Evolutionary conservation across 345 rosid species (phyloP), one percentile per base, ranked within the genome.

Genomic region (Moricandia moricandioides): DNA sequence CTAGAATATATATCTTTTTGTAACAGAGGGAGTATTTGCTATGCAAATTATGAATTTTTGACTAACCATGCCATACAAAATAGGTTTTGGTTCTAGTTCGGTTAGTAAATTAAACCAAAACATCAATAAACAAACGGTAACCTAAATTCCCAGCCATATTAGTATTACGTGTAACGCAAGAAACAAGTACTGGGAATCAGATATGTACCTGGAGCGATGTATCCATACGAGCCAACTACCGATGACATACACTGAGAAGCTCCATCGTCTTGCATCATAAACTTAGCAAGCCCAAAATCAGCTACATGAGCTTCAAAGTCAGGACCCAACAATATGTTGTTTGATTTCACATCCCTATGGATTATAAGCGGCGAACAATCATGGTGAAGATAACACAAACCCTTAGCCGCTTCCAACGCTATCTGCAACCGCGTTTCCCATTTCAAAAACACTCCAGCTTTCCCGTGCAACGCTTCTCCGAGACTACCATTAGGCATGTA

Each of bases 171-270:
- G 55, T 57, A 8, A 17, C 0, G 1, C 59, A 66, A 65, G 81
- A 67, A 18, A 58, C 0, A 0, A 37, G 59, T 52, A 10, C 29
- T 61, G 3, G 12, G 11, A 45, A 34, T 52, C 24, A 5, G 34
- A 58, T 3, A 51, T 49, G 26, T 88, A 93, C 98, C 98, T 73
- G 98, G 98, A 56, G 98, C 98, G 21, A 91, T 94, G 81, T 94
- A 94, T 58, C 98, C 98, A 18, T 94, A 94, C 2, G 97, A 94
- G 57, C 97, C 98, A 18, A 96, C 98, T 59, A 94, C 83, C 1
- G 98, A 92, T 24, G 98, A 94, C 98, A 94, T 94, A 72, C 97
- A 94, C 77, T 93, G 87, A 0, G 98, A 89, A 24, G 92, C 83
- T 7, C 88, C 98, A 24, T 84, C 87, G 51, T 87, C 96, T 31